phyloP scores from a whole-genome alignment of 176 grass and related monocot genomes.

The Urochloa ruziziensis region DNA sequence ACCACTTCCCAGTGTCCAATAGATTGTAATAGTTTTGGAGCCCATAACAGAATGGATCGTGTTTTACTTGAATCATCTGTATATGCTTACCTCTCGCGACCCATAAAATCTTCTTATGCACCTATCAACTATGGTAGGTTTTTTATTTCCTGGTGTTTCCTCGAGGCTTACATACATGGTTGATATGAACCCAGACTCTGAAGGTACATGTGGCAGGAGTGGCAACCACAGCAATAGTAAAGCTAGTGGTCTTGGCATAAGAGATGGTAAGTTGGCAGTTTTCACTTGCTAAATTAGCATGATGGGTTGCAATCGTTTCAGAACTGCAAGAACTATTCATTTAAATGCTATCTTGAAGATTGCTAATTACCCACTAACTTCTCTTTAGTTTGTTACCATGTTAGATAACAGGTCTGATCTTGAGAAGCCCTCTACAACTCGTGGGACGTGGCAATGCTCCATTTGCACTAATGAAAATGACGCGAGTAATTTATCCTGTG shows the following conservation, averaged over 20 bases:
- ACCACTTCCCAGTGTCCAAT: not conserved
- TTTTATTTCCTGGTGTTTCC: not conserved
- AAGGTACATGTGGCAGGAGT: not conserved
- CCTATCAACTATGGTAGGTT: not conserved
- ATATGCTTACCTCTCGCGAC: not conserved
- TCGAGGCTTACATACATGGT: not conserved
- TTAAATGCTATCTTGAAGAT: not conserved
- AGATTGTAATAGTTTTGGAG: not conserved
- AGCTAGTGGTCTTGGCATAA: not conserved
- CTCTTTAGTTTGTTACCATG: conserved; percentile 40
- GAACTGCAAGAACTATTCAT: not conserved
- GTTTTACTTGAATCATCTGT: not conserved
- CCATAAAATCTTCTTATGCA: not conserved
- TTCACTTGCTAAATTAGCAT: not conserved
- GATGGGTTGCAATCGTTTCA: not conserved
- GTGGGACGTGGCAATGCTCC: conserved; percentile 57
- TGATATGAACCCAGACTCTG: not conserved
- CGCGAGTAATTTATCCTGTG: conserved; percentile 44
- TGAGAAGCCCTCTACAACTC: conserved; percentile 13
- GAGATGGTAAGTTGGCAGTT: conserved; percentile 31
- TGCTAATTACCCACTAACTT: conserved; percentile 14
- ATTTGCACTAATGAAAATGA: conserved; percentile 62
- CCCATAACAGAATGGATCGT: not conserved
- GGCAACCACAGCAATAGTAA: not conserved
- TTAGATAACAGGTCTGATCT: conserved; percentile 27